phyloP scores from a whole-genome alignment of 257 asterid species.

The Anisodus tanguticus region DNA sequence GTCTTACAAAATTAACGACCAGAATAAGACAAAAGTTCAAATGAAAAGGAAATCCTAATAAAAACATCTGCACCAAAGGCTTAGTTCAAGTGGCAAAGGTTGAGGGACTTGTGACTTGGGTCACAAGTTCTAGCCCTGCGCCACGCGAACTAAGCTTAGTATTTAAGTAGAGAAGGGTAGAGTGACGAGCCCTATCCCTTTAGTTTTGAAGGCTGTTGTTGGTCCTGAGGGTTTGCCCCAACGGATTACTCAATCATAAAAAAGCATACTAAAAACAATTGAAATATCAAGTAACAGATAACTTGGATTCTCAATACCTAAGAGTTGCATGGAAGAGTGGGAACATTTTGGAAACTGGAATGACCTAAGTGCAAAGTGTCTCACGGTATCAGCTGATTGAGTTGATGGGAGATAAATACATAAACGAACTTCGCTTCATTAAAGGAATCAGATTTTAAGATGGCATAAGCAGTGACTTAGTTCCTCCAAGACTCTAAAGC shows the following conservation, averaged over 20 bases:
- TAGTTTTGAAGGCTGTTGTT: constrained; percentile 10
- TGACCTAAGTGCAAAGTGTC: constrained; percentile 16
- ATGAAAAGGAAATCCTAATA: neutral
- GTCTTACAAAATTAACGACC: neutral
- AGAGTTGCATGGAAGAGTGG: constrained; percentile 17
- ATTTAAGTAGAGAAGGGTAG: constrained; percentile 16
- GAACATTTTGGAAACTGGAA: neutral
- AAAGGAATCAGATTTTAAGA: neutral
- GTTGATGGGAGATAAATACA: constrained; percentile 7
- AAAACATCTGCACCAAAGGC: neutral
- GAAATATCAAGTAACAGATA: neutral
- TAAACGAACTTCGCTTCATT: neutral
- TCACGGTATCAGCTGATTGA: neutral
- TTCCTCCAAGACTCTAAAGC: constrained; percentile 21
- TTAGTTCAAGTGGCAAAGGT: constrained; percentile 1
- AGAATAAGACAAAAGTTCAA: neutral
- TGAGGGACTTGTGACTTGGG: neutral
- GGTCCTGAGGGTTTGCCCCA: neutral
- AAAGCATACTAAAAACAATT: neutral
- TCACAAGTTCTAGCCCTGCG: neutral
- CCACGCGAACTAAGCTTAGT: neutral
- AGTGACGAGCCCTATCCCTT: neutral
- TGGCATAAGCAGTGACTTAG: neutral
- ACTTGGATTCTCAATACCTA: neutral
- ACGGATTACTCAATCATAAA: neutral